Conservation (phyloP, 2,329 filamentous ascomycete genomes). For the Fusarium keratoplasticum region DNA sequence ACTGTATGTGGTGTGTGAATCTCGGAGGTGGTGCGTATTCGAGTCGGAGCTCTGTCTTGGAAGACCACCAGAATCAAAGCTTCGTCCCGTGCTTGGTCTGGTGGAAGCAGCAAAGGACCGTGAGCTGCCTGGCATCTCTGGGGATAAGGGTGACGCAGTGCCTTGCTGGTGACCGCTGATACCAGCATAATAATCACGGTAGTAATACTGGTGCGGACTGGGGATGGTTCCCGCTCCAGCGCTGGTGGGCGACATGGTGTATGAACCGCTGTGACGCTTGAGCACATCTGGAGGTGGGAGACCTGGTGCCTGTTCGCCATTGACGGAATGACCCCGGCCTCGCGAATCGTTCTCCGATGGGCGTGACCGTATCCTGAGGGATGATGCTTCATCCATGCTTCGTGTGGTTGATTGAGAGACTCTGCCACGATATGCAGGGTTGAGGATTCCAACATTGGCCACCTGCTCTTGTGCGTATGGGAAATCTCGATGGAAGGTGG, state of each 20-base stretch:
- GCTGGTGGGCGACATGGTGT: conserved; percentile 68
- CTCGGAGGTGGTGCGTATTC: conserved; percentile 57
- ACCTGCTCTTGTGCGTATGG: conserved; percentile 79
- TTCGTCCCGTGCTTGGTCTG: conserved; percentile 70
- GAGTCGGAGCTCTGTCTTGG: conserved; percentile 66
- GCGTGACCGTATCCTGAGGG: conserved; percentile 60
- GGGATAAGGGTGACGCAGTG: conserved; percentile 67
- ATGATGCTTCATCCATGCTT: conserved; percentile 63
- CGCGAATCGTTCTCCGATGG: conserved; percentile 64
- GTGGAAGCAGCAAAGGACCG: conserved; percentile 60
- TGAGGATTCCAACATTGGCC: conserved; percentile 79
- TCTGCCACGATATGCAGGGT: conserved; percentile 73
- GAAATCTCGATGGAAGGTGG: conserved; percentile 83
- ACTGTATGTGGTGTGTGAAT: conserved; percentile 67
- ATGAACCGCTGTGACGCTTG: conserved; percentile 74
- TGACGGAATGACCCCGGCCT: conserved; percentile 69
- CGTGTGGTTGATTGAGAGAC: conserved; percentile 69
- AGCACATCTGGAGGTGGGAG: conserved; percentile 75
- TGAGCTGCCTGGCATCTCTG: conserved; percentile 63
- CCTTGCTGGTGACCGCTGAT: conserved; percentile 55
- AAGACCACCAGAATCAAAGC: conserved; percentile 65
- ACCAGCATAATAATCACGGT: conserved; percentile 57
- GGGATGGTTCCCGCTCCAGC: conserved; percentile 50
- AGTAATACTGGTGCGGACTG: conserved; percentile 67
- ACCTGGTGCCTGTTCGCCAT: conserved; percentile 71